Percentiles rank a stretch among this genome's conserved stretches.
phyloP scores from a whole-genome alignment of 805 yeast species.

The Candida xiaguanensis region DNA sequence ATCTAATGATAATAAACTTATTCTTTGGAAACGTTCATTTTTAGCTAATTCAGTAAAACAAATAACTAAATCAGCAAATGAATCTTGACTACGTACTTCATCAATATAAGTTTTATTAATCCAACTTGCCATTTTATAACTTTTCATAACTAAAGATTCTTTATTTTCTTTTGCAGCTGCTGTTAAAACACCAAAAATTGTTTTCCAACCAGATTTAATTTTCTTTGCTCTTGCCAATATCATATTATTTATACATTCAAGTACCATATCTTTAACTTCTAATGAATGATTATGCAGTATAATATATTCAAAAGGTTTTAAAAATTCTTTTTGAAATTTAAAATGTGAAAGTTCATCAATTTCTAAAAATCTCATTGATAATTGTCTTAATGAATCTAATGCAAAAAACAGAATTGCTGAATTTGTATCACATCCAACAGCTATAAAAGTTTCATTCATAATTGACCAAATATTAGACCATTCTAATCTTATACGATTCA shows the following conservation, averaged over 20 bases:
- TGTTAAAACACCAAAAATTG: constrained; percentile 75
- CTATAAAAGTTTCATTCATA: constrained; percentile 85
- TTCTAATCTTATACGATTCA: constrained; percentile 92
- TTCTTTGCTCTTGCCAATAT: constrained; percentile 67
- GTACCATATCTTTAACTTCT: constrained; percentile 81
- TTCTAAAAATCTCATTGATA: constrained; percentile 87
- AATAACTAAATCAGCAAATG: constrained; percentile 58
- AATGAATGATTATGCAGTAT: constrained; percentile 61
- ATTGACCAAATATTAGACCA: constrained; percentile 96
- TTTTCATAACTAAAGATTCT: constrained; percentile 58
- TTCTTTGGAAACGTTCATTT: constrained; percentile 76
- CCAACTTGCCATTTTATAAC: constrained; percentile 59
- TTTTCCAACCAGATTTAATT: constrained; percentile 92
- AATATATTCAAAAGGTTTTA: constrained; percentile 84
- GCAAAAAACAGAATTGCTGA: constrained; percentile 82
- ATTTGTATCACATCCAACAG: constrained; percentile 78
- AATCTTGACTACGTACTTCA: constrained; percentile 66
- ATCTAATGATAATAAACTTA: constrained; percentile 77
- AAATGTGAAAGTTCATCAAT: constrained; percentile 93
- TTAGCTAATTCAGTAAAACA: constrained; percentile 81
- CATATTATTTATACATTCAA: constrained; percentile 87
- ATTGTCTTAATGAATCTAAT: constrained; percentile 87
- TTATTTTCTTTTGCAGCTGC: constrained; percentile 62
- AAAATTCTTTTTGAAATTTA: constrained; percentile 90
- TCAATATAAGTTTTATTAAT: constrained; percentile 61